A percentile compares a stretch with the other conserved stretches of the same genome.
Evolutionary conservation across 495 filamentous ascomycete genomes (phyloP).

Genomic region (Tuber calosporum): DNA sequence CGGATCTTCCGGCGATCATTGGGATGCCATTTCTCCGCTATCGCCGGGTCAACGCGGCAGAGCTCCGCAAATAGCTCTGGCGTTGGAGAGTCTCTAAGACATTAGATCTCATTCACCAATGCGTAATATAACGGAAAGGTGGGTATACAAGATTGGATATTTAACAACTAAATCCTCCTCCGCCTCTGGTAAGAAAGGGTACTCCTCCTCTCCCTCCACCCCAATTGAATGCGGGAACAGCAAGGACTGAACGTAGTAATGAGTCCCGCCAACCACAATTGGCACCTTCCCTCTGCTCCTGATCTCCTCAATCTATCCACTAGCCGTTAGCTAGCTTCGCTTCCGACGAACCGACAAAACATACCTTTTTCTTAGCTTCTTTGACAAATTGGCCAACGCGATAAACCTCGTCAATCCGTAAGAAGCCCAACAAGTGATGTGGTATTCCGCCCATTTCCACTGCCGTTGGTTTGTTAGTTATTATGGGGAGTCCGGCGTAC

Average conservation of each 20-base stretch:
- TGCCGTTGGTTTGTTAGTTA: constrained; percentile 81
- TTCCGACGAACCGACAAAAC: background rate
- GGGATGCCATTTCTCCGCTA: constrained; percentile 90
- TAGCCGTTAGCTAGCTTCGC: constrained; percentile 7
- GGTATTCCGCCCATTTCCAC: constrained; percentile 73
- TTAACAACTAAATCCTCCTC: constrained; percentile 44
- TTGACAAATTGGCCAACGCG: constrained; percentile 64
- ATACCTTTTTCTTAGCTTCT: constrained; percentile 54
- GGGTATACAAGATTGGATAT: constrained; percentile 59
- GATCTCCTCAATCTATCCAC: constrained; percentile 61
- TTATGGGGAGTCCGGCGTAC: constrained; percentile 85
- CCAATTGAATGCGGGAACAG: constrained; percentile 60
- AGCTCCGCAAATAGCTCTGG: constrained; percentile 65
- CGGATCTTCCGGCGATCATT: constrained; percentile 84
- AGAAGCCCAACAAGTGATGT: constrained; percentile 78
- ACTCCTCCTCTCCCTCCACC: constrained; percentile 38
- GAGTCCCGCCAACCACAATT: constrained; percentile 86
- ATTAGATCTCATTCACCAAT: background rate
- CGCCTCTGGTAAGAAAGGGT: constrained; percentile 12
- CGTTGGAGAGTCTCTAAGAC: constrained; percentile 50
- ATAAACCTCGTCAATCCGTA: constrained; percentile 70
- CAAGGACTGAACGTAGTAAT: constrained; percentile 86
- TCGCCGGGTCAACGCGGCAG: constrained; percentile 72
- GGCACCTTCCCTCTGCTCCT: constrained; percentile 67
- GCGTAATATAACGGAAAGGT: background rate